phyloP scores from a whole-genome alignment of 2,329 filamentous ascomycete genomes.

The Xylaria hypoxylon region DNA sequence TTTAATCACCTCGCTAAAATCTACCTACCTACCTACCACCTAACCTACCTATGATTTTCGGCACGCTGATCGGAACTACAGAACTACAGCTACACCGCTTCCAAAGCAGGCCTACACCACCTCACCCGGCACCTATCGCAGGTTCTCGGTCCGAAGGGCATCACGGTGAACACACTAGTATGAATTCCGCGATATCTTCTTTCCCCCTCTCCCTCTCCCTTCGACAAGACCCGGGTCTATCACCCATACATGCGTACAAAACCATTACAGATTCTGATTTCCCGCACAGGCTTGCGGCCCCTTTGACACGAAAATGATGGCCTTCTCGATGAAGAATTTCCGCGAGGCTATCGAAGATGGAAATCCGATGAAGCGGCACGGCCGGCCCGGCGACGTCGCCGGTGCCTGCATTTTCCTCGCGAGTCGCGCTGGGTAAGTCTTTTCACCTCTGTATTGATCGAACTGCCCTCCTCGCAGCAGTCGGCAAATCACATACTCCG shows the following conservation, averaged over 20 bases:
- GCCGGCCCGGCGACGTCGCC: slow-evolving; percentile 74
- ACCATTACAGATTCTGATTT: not conserved
- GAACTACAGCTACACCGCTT: slow-evolving; percentile 70
- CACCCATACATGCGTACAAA: not conserved
- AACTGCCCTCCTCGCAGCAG: not conserved
- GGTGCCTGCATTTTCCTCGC: slow-evolving; percentile 77
- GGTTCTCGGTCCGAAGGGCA: slow-evolving; percentile 68
- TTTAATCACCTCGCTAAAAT: not conserved
- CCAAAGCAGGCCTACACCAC: slow-evolving; percentile 74
- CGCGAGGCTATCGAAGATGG: slow-evolving; percentile 65
- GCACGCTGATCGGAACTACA: slow-evolving; percentile 5
- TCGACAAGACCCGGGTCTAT: not conserved
- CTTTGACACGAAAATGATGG: slow-evolving; percentile 77
- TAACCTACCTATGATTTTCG: not conserved
- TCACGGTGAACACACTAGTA: slow-evolving; percentile 76
- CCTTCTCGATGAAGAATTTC: slow-evolving; percentile 66
- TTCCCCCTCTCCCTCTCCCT: not conserved
- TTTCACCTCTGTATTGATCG: not conserved
- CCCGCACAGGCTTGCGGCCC: slow-evolving; percentile 60
- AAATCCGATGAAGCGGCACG: slow-evolving; percentile 75
- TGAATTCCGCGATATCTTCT: slow-evolving; percentile 53
- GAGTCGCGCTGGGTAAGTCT: slow-evolving; percentile 69
- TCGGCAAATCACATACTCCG: not conserved
- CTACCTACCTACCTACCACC: not conserved
- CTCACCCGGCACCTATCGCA: slow-evolving; percentile 69